Percentiles rank a stretch among this genome's conserved stretches.
Conservation (phyloP, 1,284 basidiomycete species). For the Rhizopogon parksii region DNA sequence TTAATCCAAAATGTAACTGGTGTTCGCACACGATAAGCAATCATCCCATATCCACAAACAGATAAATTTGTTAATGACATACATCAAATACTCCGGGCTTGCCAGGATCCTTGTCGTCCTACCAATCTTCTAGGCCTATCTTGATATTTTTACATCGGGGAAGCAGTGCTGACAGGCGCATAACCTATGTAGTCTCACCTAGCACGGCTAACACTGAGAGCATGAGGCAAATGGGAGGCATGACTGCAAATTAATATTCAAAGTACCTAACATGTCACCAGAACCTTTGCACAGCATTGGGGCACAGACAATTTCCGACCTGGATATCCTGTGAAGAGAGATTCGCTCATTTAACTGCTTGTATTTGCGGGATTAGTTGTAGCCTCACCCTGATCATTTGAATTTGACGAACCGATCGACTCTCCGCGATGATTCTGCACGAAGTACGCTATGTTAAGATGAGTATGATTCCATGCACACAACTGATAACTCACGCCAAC, state of each 20-base stretch:
- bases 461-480: not conserved
- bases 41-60: not conserved
- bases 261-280: not conserved
- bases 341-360: too few species aligned
- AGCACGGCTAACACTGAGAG: not conserved
- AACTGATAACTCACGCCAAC: not conserved
- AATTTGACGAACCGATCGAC: not conserved
- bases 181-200: not conserved
- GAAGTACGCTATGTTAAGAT: too few species aligned
- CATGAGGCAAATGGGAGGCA: conserved; percentile 1
- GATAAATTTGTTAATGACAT: not conserved
- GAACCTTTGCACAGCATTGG: not conserved
- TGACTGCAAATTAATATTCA: not conserved
- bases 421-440: too few species aligned
- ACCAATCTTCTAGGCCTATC: not conserved
- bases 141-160: not conserved
- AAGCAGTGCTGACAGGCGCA: not conserved
- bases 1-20: not conserved
- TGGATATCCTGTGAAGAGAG: not conserved
- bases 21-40: not conserved
- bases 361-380: not conserved
- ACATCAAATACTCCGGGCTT: not conserved
- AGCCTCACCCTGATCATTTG: not conserved
- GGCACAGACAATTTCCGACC: not conserved
- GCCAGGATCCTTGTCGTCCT: not conserved